Base-by-base conservation (phyloP, 2,329 filamentous ascomycete species). In the Paracamarosporium sp. region DNA sequence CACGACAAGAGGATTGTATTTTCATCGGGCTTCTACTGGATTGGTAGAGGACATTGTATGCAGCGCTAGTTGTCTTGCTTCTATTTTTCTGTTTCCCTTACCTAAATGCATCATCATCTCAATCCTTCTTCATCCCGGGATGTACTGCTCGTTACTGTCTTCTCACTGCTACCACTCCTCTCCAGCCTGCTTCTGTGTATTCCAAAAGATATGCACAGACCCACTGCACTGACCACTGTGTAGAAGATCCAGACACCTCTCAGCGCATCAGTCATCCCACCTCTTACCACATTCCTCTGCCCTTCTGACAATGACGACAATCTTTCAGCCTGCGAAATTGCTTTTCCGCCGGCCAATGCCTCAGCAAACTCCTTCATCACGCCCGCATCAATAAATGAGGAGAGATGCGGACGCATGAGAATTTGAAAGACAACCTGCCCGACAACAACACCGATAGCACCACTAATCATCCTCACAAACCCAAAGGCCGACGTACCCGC, bases 191-290 rank as follows among this genome's bases (percentile, higher is more conserved):
- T 63, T 53, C 74, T 70, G 38, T 67, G 65, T 28, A 77, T 76
- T 0, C 74, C 73, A 35, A 75, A 72, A 20, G 72, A 74, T 1
- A 71, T 56, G 3, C 68, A 13, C 38, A 76, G 55, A 0, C 74
- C 75, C 11, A 76, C 5, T 0, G 57, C 69, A 28, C 80, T 80
- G 1, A 81, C 60, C 6, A 79, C 70, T 0, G 79, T 77, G 55
- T 82, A 84, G 50, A 84, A 78, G 38, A 85, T 81, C 80, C 82
- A 85, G 63, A 82, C 80, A 27, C 80, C 79, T 56, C 74, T 78
- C 47, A 85, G 66, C 3, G 78, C 75, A 30, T 71, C 68, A 6
- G 75, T 78, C 58, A 82, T 81, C 0, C 77, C 77, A 0, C 70
- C 59, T 20, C 80, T 72, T 1, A 84, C 76, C 2, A 78, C 74